Percentiles rank a stretch among this genome's conserved stretches.
Evolutionary conservation across 768 basidiomycete species (phyloP).

Genomic region (Candolleomyces aberdarensis): DNA sequence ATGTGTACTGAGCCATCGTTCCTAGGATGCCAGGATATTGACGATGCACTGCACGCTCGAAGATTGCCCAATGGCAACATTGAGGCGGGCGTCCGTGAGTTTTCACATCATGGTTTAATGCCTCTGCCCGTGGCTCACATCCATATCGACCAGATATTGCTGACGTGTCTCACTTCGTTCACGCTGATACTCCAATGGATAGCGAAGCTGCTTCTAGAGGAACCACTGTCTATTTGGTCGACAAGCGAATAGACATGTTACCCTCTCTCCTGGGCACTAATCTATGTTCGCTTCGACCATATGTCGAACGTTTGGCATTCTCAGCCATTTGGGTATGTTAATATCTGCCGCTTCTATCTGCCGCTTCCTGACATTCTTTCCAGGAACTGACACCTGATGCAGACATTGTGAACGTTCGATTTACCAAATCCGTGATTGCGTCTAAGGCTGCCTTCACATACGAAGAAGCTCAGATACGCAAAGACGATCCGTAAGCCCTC

Average conservation of each 20-base stretch:
- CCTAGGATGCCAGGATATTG: conserved; percentile 94
- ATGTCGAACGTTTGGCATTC: conserved; percentile 93
- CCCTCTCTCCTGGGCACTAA: conserved; percentile 93
- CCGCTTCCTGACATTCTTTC: conserved; percentile 4
- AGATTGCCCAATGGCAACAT: conserved; percentile 88
- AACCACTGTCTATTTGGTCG: conserved; percentile 96
- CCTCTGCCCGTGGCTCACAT: neutral
- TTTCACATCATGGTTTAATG: neutral
- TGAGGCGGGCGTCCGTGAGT: conserved; percentile 97
- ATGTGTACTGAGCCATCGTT: neutral
- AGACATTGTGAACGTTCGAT: conserved; percentile 85
- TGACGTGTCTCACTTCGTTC: conserved; percentile 96
- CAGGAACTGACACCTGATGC: conserved; percentile 90
- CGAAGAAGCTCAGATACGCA: conserved; percentile 90
- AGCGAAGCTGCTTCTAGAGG: conserved; percentile 93
- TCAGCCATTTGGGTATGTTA: conserved; percentile 86
- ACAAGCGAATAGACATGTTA: conserved; percentile 98
- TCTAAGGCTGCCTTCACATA: conserved; percentile 97
- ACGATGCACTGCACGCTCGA: conserved; percentile 93
- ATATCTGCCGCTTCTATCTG: neutral
- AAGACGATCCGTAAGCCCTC: conserved; percentile 74
- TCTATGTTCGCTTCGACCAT: conserved; percentile 86
- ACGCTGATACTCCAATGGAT: conserved; percentile 93
- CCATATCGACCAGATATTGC: conserved; percentile 74
- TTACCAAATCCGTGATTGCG: conserved; percentile 94